A percentile compares a stretch with the other conserved stretches of the same genome.
Conservation (phyloP, 176 grass and related monocot species). For the Alloteropsis semialata region DNA sequence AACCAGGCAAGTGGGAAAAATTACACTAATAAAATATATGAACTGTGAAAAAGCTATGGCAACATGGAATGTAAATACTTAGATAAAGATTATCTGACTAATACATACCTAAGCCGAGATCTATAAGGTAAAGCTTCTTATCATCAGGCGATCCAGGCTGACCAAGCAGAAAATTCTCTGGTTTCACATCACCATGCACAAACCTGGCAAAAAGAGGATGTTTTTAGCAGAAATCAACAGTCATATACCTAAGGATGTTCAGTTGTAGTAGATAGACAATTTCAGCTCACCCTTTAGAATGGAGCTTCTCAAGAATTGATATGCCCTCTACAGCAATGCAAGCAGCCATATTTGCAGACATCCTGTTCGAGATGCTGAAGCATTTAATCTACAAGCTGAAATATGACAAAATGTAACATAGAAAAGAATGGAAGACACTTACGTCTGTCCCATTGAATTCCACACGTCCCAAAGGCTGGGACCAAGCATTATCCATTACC, state of each 20-base stretch:
- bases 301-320: slow-evolving; percentile 95
- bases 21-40: neutral
- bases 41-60: neutral
- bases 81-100: slow-evolving; percentile 3
- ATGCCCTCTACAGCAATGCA: slow-evolving; percentile 92
- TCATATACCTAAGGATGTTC: neutral
- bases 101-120: slow-evolving; percentile 90
- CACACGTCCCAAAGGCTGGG: slow-evolving; percentile 98
- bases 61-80: slow-evolving; percentile 14
- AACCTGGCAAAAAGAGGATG: slow-evolving; percentile 53
- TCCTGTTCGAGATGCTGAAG: slow-evolving; percentile 48
- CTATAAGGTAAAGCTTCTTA: slow-evolving; percentile 96
- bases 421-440: slow-evolving; percentile 34
- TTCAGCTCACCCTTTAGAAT: slow-evolving; percentile 70
- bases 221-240: slow-evolving; percentile 2
- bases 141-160: slow-evolving; percentile 80
- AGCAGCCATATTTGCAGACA: slow-evolving; percentile 79
- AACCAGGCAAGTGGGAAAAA: neutral
- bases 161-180: slow-evolving; percentile 97
- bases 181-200: slow-evolving; percentile 99
- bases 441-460: slow-evolving; percentile 88
- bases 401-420: slow-evolving; percentile 15
- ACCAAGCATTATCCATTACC: slow-evolving; percentile 99
- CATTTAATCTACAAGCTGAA: slow-evolving; percentile 17
- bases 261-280: slow-evolving; percentile 8